Evolutionary conservation across 140 eudicot genomes (phyloP), one percentile per base, ranked within the genome.

Genomic region (Flaveria floridana): DNA sequence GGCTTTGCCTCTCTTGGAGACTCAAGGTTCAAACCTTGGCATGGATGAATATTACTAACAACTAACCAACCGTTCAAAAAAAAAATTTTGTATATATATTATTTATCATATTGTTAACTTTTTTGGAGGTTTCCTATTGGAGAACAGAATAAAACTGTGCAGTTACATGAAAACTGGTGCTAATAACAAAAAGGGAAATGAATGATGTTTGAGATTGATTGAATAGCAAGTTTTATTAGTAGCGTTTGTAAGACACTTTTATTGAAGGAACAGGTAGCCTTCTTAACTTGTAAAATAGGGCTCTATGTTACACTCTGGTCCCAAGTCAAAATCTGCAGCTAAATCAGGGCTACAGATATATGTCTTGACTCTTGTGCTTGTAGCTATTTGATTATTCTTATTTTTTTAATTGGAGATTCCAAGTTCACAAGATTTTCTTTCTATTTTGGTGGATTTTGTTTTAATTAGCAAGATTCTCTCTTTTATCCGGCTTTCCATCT

Each of bases 361-460:
- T 34, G 19, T 26, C 23, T 4, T 16, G 51, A 34, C 41, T 34
- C 41, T 34, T 34, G 41, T 11, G 11, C 50, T 52, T 28, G 26
- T 25, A 48, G 59, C 65, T 25, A 52, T n/a, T 71, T 9, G 13
- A 9, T 71, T 28, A 16, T 51, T 39, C 30, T 39, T 23, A 30
- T n/a, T 14, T 14, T 14, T 48, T 48, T 48, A 13, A 14, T 28
- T 71, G 53, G 65, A 53, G 66, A 53, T 56, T 67, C 18, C 37
- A 8, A 67, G 67, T 72, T 72, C 19, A 71, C 57, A 16, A 0
- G 67, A 37, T 44, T 73, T 73, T 57, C 42, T 73, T 73, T 73
- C 77, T 57, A 57, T 41, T 37, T 13, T 6, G 77, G 77, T 15
- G 23, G 8, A 39, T 42, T 12, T 8, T 73, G 61, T 42, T 21